Evolutionary conservation across 2,329 filamentous ascomycete species (phyloP), one percentile per base, ranked within the genome.

Genomic region (Monosporascus cannonballus): DNA sequence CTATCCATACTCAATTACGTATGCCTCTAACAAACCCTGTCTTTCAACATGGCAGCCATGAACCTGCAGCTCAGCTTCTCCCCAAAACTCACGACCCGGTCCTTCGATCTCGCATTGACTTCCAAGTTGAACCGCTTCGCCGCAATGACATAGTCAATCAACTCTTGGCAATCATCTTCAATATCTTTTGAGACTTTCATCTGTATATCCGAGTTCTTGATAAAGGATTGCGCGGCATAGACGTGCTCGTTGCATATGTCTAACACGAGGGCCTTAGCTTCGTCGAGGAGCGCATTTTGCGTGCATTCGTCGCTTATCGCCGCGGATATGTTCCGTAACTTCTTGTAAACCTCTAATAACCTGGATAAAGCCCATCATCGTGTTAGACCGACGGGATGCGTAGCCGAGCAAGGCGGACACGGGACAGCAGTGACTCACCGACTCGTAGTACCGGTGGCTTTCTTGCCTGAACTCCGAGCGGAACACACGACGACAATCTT

Each of bases 41-140:
- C 91, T 66, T 87, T 84, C 58, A 99, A 73, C 55, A 97, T 72
- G 6, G 87, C 85, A 22, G 93, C 82, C 87, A 99, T 92, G 69
- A 94, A 94, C 34, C 86, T 82, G 71, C 93, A 97, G 72, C 90
- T 95, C 60, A 99, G 76, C 74, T 96, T 97, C 78, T 99, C 94
- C 51, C 94, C 94, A 61, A 94, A 91, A 69, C 91, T 95, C 56
- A 97, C 86, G 56, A 99, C 90, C 61, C 93, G 87, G 66, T 94
- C 89, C 69, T 91, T 89, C 54, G 86, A 86, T 62, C 87, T 80
- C 6, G 86, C 81, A 67, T 89, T 90, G 64, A 92, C 87, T 69
- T 92, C 88, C 42, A 87, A 74, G 65, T 85, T 83, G 71, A 85
- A 87, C 58, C 83, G 76, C 68, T 81, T 83, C 9, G 82, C 80